Conservation (phyloP, 306 rosid species). For the Citrullus amarus region DNA sequence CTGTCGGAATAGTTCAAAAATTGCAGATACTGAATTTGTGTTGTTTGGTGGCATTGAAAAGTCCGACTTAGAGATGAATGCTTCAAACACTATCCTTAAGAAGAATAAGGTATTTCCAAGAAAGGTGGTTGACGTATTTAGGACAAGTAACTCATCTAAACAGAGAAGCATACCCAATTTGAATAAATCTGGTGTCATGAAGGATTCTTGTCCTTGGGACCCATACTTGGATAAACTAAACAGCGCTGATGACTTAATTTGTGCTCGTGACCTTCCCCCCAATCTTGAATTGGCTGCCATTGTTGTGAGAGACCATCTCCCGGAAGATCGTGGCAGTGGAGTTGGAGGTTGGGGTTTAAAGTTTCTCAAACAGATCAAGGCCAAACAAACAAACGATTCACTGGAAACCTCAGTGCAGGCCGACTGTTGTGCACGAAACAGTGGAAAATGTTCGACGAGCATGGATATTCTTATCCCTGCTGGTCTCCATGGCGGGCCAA, state of each 20-base stretch:
- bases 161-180: conserved; percentile 39
- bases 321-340: conserved; percentile 23
- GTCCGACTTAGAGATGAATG: conserved; percentile 28
- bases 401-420: conserved; percentile 14
- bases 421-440: conserved; percentile 30
- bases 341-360: conserved; percentile 95
- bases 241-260: conserved; percentile 14
- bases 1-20: conserved; percentile 38
- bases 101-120: conserved; percentile 59
- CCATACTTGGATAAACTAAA: conserved; percentile 16
- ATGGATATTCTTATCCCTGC: conserved; percentile 68
- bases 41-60: conserved; percentile 41
- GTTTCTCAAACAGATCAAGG: conserved; percentile 57
- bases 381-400: conserved; percentile 21
- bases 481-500: conserved; percentile 85
- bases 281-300: conserved; percentile 83
- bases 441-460: conserved; percentile 49
- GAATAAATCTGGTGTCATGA: conserved; percentile 18
- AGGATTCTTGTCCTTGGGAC: conserved; percentile 41
- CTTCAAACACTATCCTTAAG: conserved; percentile 32
- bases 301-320: conserved; percentile 57
- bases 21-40: conserved; percentile 60
- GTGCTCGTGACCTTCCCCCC: conserved; percentile 33
- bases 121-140: conserved; percentile 54
- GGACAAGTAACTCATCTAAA: conserved; percentile 40